Evolutionary conservation across 202 grass and related monocot species (phyloP).

Genomic region (Zizania palustris): DNA sequence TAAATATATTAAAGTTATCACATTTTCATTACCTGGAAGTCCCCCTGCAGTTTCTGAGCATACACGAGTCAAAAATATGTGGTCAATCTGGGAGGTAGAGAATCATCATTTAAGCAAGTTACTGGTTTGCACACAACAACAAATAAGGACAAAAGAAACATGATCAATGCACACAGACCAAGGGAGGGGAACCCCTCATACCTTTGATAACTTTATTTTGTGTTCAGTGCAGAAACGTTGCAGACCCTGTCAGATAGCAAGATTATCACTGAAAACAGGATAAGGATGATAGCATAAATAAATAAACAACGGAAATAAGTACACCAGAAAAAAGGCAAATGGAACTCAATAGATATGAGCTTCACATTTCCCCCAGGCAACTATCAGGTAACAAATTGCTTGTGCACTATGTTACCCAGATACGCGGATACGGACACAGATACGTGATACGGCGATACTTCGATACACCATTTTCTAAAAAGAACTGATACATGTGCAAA

Average conservation of each 20-base stretch:
- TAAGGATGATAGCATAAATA: not conserved
- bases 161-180: not conserved
- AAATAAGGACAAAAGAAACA: constrained; percentile 19
- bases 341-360: not conserved
- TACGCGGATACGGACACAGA: no score
- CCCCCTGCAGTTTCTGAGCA: constrained; percentile 99
- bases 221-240: constrained; percentile 96
- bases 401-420: no score
- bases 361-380: not conserved
- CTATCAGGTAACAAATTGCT: no score
- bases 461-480: no score
- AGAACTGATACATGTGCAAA: no score
- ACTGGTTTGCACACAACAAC: constrained; percentile 14
- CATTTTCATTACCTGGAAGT: constrained; percentile 71
- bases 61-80: constrained; percentile 87
- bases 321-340: not conserved
- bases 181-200: constrained; percentile 24
- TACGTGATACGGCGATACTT: no score
- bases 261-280: not conserved
- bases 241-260: constrained; percentile 70
- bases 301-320: not conserved
- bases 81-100: constrained; percentile 69
- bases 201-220: constrained; percentile 98
- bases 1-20: constrained; percentile 16
- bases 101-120: constrained; percentile 31